Evolutionary conservation across 768 basidiomycete genomes (phyloP).

Genomic region (Leccinum longicurvipes): DNA sequence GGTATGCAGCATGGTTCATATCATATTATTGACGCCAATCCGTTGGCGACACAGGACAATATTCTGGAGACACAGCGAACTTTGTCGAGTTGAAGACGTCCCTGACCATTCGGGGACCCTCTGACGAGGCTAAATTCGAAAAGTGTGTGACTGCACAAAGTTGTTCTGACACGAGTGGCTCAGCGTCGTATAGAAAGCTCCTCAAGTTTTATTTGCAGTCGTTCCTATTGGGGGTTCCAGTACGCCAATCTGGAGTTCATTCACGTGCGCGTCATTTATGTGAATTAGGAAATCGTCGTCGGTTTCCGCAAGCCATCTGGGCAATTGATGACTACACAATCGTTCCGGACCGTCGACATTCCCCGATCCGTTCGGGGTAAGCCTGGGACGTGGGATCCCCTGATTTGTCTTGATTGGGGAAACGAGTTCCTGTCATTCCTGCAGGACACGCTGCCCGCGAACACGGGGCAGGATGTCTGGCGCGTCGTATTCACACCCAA

Average conservation of each 20-base stretch:
- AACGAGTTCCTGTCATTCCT: constrained; percentile 57
- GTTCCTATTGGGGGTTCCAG: constrained; percentile 88
- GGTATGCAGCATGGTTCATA: constrained; percentile 40
- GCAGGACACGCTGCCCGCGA: constrained; percentile 31
- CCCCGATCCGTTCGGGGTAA: constrained; percentile 77
- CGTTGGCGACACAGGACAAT: constrained; percentile 44
- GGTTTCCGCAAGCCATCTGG: constrained; percentile 85
- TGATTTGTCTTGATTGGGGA: constrained; percentile 74
- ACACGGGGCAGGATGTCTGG: constrained; percentile 51
- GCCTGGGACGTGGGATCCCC: constrained; percentile 73
- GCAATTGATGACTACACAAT: constrained; percentile 58
- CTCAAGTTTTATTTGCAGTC: constrained; percentile 92
- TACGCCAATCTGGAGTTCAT: constrained; percentile 32
- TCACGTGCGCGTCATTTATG: neutral
- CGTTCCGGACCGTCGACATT: constrained; percentile 75
- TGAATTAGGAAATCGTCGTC: constrained; percentile 70
- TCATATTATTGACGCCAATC: neutral
- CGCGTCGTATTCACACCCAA: constrained; percentile 63
- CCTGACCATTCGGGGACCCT: constrained; percentile 55
- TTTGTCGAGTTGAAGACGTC: constrained; percentile 91
- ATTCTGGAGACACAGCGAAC: constrained; percentile 57
- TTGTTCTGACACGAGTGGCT: neutral
- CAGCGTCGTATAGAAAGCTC: constrained; percentile 59
- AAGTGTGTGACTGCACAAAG: constrained; percentile 48
- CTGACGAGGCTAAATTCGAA: constrained; percentile 75